Evolutionary conservation across 1,284 basidiomycete genomes (phyloP), one percentile per base, ranked within the genome.

Genomic region (Ustilago vetiveriae): DNA sequence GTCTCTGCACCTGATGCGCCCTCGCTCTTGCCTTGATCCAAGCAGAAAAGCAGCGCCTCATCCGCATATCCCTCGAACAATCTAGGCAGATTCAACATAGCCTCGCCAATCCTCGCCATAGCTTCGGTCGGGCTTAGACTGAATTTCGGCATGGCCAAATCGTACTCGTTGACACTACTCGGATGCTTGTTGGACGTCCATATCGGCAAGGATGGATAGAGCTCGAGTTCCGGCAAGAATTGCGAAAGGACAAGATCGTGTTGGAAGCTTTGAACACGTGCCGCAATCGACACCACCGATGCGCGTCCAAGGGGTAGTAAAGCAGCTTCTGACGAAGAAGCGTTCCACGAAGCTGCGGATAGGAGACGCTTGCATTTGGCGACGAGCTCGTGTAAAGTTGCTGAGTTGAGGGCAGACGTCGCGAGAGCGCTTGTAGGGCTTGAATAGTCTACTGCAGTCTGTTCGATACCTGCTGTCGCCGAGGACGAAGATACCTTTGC

Each of bases 11-110:
- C 52, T 13, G 33, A 35, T 14, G 10, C 16, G 13, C 13, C 33
- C 16, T 13, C 33, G 13, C 33, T 6, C n/a, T 48, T 46, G 27
- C 23, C 41, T 17, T 17, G 32, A 22, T 40, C 13, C 0, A 70
- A 37, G 51, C 93, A 83, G 75, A 85, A 87, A 0, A 92, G 91
- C 4, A 95, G 84, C 68, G 92, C 90, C 81, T 97, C 94, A 49
- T 91, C 90, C 4, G 91, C 92, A 78, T 96, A 94, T 16, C 94
- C 90, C 81, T 98, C 94, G 80, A 98, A 95, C 19, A 98, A 84
- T 44, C 94, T 85, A 1, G 95, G 92, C 6, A 98, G 87, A 83
- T 96, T 97, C 35, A 98, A 86, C 42, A 98, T 84, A 6, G 92
- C 93, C 79, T 98, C 96, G 6, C 92, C 91, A 16, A 98, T 89